Evolutionary conservation across 176 grass and related monocot genomes (phyloP).

Genomic region (Juncus effusus): DNA sequence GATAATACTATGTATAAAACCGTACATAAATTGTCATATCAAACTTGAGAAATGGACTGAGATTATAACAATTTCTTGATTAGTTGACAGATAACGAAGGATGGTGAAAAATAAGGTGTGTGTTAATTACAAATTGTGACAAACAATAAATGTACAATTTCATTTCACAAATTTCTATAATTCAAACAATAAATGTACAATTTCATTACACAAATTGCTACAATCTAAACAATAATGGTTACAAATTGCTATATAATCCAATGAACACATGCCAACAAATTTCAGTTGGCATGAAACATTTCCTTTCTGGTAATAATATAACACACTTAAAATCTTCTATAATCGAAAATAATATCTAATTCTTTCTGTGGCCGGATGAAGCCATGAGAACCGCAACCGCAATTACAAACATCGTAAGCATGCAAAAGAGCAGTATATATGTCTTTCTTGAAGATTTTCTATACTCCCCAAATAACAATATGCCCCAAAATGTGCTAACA

Average conservation of each 20-base stretch:
- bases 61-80: too few relatives aligned
- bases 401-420: slow-evolving; percentile 75
- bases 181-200: not conserved
- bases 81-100: too few relatives aligned
- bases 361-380: slow-evolving; percentile 79
- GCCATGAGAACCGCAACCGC: slow-evolving; percentile 81
- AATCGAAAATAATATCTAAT: slow-evolving; percentile 2
- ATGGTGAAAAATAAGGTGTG: too few relatives aligned
- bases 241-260: slow-evolving; percentile 32
- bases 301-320: not conserved
- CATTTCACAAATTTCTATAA: too few relatives aligned
- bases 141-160: too few relatives aligned
- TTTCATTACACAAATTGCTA: not conserved
- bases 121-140: too few relatives aligned
- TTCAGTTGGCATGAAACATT: too few relatives aligned
- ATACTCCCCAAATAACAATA: slow-evolving; percentile 37
- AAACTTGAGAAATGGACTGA: too few relatives aligned
- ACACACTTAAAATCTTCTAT: not conserved
- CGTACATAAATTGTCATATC: too few relatives aligned
- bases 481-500: slow-evolving; percentile 39
- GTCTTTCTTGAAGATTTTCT: slow-evolving; percentile 41
- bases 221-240: slow-evolving; percentile 35
- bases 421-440: slow-evolving; percentile 55
- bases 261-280: too few relatives aligned
- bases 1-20: too few relatives aligned